Evolutionary conservation across 2,329 filamentous ascomycete genomes (phyloP), one percentile per base, ranked within the genome.

Genomic region (Aspergillus sp.): DNA sequence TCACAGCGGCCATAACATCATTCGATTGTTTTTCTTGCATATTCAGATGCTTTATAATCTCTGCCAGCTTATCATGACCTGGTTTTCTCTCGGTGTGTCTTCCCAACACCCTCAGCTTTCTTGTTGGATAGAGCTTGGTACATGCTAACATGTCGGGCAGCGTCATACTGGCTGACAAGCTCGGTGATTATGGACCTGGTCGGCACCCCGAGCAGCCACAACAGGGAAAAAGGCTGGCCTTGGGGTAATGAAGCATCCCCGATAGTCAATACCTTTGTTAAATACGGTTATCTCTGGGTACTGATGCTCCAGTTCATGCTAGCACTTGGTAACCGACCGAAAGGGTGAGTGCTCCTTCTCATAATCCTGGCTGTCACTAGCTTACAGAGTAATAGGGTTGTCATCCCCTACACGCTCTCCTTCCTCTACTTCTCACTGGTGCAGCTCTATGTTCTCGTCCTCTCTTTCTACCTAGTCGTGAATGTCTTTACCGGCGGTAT

Each of bases 21-120:
- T 98, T 66, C 93, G 95, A 81, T 97, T 99, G 93, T 90, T 98
- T 83, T 97, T 98, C 84, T 86, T 99, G 75, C 93, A 98, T 80
- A 81, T 99, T 65, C 95, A 99, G 78, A 86, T 98, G 76, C 70
- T 98, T 70, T 99, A 99, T 86, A 98, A 97, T 80, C 82, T 92
- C 70, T 87, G 89, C 75, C 91, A 91, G 70, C 86, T 95, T 60
- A 80, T 96, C 73, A 88, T 99, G 75, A 87, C 93, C 67, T 99
- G 95, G 95, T 98, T 96, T 68, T 80, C 83, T 57, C 75, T 87
- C 48, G 79, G 79, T 82, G 73, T 70, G 79, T 24, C n/a, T 7
- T n/a, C 11, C 20, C 19, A 27, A 27, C 8, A 2, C 27, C 8
- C 27, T 8, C 8, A 27, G 27, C 8, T 27, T 24, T 24, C 72